Base-by-base conservation (phyloP, 192 early-diverging fungal genomes). In the Umbelopsis ramanniana region DNA sequence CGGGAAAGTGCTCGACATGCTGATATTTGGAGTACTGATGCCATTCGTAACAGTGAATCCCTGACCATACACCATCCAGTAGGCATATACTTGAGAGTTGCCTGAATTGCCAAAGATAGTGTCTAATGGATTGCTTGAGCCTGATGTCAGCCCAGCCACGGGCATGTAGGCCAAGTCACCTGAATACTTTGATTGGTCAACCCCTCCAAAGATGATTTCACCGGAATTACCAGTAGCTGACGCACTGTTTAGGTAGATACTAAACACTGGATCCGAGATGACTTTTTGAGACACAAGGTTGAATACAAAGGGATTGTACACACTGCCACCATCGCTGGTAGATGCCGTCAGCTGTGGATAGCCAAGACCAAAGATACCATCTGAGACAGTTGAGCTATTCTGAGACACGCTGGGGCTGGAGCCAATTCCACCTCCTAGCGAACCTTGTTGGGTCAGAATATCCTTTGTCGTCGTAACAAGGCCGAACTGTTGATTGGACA, bases 131-230 rank as follows among this genome's bases (percentile, higher is more conserved):
- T 63, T n/a, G 17, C 33, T 26, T 4, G 57, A 63, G 14, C 57
- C 57, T 14, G 57, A 63, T 14, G 52, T 50, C 29, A 72, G 45
- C 7, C n/a, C 37, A 21, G 76, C 76, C 5, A 84, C 78, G 33
- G 83, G 80, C 15, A 84, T 52, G 72, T 86, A 88, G 22, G 47
- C 79, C 45, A 88, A 57, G 7, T 76, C 26, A 15, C 86, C 88
- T 19, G 79, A 66, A 68, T 76, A 85, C 54, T 86, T 85, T 15
- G 67, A 43, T 0, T 43, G 8, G 68, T 88, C 87, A 50, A 84
- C 71, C 23, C 86, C 86, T 38, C 84, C 85, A 74, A 89, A 79
- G 21, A 76, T 79, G 21, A 89, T 76, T 67, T 84, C 81, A 1
- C 86, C 88, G 2, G 73, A 69, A 47, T 69, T 74, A 26, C 77